A percentile compares a stretch with the other conserved stretches of the same genome.
Conservation (phyloP, 1,284 basidiomycete genomes). For the Boletellus deceptivus region DNA sequence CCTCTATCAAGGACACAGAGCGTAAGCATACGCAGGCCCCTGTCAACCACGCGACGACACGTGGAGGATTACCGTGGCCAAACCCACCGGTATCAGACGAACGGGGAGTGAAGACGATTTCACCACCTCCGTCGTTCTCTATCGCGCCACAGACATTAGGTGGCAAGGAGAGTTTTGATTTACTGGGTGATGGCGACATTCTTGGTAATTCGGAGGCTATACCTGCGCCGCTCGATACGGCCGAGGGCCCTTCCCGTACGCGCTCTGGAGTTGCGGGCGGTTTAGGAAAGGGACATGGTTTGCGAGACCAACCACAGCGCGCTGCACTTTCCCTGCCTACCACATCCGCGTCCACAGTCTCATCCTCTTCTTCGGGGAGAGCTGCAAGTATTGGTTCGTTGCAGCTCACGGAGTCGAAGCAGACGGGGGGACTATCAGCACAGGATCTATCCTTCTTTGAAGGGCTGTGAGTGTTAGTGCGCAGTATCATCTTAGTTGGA, state of each 20-base stretch:
- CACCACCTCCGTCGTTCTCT: constrained; percentile 49
- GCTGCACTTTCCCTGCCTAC: constrained; percentile 5
- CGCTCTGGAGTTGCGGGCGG: neutral
- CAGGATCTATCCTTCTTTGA: constrained; percentile 78
- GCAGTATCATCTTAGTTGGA: neutral
- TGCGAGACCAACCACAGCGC: constrained; percentile 6
- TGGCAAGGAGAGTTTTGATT: constrained; percentile 14
- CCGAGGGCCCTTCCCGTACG: neutral
- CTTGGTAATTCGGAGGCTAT: neutral
- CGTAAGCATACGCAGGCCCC: constrained; percentile 57
- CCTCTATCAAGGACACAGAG: constrained; percentile 24
- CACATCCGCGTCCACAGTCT: constrained; percentile 6
- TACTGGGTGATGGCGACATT: constrained; percentile 12
- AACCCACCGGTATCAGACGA: constrained; percentile 38
- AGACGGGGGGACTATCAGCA: constrained; percentile 55
- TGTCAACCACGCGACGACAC: constrained; percentile 51
- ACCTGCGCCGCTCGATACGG: neutral
- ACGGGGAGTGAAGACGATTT: constrained; percentile 3
- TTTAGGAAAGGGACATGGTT: constrained; percentile 3
- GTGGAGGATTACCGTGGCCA: constrained; percentile 57
- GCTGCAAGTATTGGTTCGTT: constrained; percentile 4
- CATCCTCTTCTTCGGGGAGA: constrained; percentile 9
- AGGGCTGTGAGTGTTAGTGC: constrained; percentile 43
- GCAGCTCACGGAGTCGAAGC: constrained; percentile 25
- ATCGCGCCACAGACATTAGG: constrained; percentile 31